Evolutionary conservation across 83 land plant genomes (phyloP), one percentile per base, ranked within the genome.

Genomic region (Isoetes engelmannii): DNA sequence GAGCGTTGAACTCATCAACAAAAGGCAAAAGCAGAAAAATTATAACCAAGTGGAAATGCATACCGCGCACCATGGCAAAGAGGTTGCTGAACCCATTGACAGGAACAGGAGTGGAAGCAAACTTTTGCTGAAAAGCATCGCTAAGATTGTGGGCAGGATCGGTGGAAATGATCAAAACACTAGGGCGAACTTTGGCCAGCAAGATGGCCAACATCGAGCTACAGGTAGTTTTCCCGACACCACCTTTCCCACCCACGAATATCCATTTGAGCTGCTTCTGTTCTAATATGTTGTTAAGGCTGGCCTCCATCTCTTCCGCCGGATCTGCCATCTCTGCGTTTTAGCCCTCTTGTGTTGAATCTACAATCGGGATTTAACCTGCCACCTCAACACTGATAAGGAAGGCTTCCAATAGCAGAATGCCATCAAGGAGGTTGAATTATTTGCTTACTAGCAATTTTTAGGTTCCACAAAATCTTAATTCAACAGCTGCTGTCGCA

Each of bases 111-210:
- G 85, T 63, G 72, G 83, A 83, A 62, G 97, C 89, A 72, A 92
- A 89, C 57, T 86, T 79, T 84, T 92, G 97, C 72, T 87, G 86
- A 69, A 92, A 92, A 6, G 97, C 88, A 80, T 92, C 95, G 80
- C 97, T 92, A 61, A 92, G 85, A 60, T 92, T 92, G 77, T 92
- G 97, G 15, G 97, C 97, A 20, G 97, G 97, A 72, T 92, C 97
- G 5, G 97, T 92, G 71, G 97, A 92, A 72, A 92, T 92, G 60
- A 92, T 83, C 67, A 92, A 74, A 44, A 92, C 97, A 1, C 95
- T 86, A 7, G 81, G 46, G 10, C 97, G 74, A 44, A 89, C 94
- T 50, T 60, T 5, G 6, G 97, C 75, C 58, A 92, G 78, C 5
- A 85, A 65, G 48, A 86, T 83, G 46, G 95, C 80, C 0, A 92